Percentiles rank a stretch among this genome's conserved stretches.
Evolutionary conservation across 2,329 filamentous ascomycete species (phyloP).

Genomic region (Setomelanomma holmii): DNA sequence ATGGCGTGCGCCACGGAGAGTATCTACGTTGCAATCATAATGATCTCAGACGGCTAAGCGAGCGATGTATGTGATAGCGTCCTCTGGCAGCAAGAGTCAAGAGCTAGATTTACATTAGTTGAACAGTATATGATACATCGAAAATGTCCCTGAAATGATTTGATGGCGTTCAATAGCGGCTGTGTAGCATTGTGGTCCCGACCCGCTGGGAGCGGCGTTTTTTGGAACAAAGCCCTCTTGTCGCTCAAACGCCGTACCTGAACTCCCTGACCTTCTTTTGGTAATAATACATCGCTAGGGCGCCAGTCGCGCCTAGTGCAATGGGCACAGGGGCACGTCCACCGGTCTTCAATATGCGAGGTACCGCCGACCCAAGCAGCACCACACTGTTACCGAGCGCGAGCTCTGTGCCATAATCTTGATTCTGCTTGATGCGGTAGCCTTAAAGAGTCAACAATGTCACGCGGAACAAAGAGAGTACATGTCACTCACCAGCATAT

Average conservation of each 20-base stretch:
- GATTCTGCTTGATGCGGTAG: constrained; percentile 37
- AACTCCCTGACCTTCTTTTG: constrained; percentile 41
- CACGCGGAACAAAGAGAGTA: background rate
- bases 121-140: background rate
- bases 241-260: constrained; percentile 30
- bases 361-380: constrained; percentile 31
- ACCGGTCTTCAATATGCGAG: constrained; percentile 35
- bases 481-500: constrained; percentile 23
- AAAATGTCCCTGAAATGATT: background rate
- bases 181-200: too few species aligned
- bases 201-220: too few species aligned
- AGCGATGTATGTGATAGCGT: too few species aligned
- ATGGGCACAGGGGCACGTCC: constrained; percentile 36
- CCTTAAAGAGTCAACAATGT: constrained; percentile 12
- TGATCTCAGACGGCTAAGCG: too few species aligned
- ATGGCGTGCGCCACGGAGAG: too few species aligned
- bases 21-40: too few species aligned
- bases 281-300: constrained; percentile 36
- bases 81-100: background rate
- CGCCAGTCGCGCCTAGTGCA: constrained; percentile 31
- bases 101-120: background rate
- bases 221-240: background rate
- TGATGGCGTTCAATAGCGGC: too few species aligned
- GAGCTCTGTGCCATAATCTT: constrained; percentile 38
- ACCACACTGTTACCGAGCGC: constrained; percentile 35